Conservation (phyloP, 805 yeast species). For the Candida morakotiae region DNA sequence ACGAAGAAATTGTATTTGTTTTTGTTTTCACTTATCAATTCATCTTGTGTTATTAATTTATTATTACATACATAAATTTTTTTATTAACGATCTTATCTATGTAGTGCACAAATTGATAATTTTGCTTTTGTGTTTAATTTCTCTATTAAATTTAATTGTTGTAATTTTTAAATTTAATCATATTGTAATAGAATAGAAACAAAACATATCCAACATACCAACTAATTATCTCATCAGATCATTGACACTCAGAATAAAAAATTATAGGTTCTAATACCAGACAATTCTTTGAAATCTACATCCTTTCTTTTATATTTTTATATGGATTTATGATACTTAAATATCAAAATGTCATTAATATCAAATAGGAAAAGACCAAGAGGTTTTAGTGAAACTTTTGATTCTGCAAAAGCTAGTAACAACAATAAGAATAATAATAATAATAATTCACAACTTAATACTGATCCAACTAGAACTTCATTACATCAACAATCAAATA, state of each 20-base stretch:
- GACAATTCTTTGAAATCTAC: too few relatives aligned
- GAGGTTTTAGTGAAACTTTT: conserved; percentile 42
- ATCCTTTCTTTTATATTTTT: background rate
- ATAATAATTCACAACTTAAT: too few relatives aligned
- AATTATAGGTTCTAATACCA: too few relatives aligned
- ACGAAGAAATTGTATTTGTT: too few relatives aligned
- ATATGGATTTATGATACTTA: background rate
- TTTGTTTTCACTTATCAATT: too few relatives aligned
- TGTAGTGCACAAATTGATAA: background rate
- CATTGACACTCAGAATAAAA: too few relatives aligned
- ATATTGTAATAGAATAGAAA: too few relatives aligned
- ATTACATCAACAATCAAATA: background rate
- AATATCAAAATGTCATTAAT: conserved; percentile 35
- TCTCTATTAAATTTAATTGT: background rate
- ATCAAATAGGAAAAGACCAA: conserved; percentile 41
- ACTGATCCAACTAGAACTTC: conserved; percentile 3
- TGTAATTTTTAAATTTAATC: background rate
- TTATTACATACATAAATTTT: too few relatives aligned
- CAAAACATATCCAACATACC: too few relatives aligned
- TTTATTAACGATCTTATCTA: background rate
- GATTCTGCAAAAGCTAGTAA: conserved; percentile 12
- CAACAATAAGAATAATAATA: background rate
- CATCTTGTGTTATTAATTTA: too few relatives aligned
- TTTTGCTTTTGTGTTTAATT: background rate
- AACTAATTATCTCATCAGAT: too few relatives aligned